phyloP scores from a whole-genome alignment of 1,284 basidiomycete genomes.

The Xerocomus minutiporus region DNA sequence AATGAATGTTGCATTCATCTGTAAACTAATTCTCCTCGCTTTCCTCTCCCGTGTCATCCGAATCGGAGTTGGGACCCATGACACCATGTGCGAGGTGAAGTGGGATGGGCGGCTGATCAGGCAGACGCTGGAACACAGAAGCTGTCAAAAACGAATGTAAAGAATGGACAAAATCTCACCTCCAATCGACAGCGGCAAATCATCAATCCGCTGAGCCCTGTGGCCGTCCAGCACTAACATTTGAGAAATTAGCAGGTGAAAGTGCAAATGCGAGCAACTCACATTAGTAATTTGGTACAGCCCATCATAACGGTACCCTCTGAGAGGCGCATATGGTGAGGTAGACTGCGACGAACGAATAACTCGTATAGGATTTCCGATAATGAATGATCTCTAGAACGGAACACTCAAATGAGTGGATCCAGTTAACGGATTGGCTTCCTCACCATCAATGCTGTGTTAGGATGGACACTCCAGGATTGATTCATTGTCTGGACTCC shows the following conservation, averaged over 20 bases:
- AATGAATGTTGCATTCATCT: too few relatives aligned
- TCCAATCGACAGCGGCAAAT: constrained; percentile 29
- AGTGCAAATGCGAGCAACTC: not conserved
- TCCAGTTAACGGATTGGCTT: not conserved
- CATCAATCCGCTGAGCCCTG: constrained; percentile 6
- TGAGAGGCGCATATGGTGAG: constrained; percentile 24
- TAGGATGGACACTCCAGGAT: constrained; percentile 15
- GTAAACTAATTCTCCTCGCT: too few relatives aligned
- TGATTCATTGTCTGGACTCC: constrained; percentile 19
- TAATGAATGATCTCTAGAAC: constrained; percentile 9
- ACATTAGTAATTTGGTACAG: constrained; percentile 22
- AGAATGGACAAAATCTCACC: constrained; percentile 11
- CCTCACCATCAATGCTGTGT: constrained; percentile 20
- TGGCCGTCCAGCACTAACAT: constrained; percentile 20
- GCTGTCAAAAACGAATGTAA: not conserved
- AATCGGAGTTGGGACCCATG: too few relatives aligned
- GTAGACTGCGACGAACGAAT: constrained; percentile 19
- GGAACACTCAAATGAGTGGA: not conserved
- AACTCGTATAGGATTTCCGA: constrained; percentile 21
- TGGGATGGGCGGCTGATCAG: constrained; percentile 23
- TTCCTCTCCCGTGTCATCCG: too few relatives aligned
- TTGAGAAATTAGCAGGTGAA: not conserved
- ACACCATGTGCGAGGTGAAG: not conserved
- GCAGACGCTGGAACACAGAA: constrained; percentile 19
- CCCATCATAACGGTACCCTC: constrained; percentile 29